Percentiles rank a stretch among this genome's conserved stretches.
Evolutionary conservation across 1,284 basidiomycete genomes (phyloP).

Genomic region (Lignosus rhinocerotis): DNA sequence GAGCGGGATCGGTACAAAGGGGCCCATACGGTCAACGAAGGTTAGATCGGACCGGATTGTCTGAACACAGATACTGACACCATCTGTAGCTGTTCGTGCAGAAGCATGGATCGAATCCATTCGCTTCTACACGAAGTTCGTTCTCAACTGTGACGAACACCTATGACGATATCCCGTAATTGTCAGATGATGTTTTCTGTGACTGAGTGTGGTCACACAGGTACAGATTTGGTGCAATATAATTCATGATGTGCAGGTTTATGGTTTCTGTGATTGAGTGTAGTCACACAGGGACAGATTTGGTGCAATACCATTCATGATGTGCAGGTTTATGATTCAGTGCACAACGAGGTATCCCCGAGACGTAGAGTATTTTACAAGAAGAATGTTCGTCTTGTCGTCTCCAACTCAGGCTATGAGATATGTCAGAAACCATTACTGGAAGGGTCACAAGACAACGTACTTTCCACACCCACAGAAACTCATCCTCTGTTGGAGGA

Average conservation of each 20-base stretch:
- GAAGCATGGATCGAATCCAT: conserved; percentile 26
- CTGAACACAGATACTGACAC: neutral
- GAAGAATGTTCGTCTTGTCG: conserved; percentile 79
- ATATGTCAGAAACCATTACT: conserved; percentile 1
- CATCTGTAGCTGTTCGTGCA: conserved; percentile 20
- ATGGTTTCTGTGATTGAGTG: neutral
- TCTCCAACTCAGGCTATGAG: conserved; percentile 73
- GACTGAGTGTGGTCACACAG: too few species aligned
- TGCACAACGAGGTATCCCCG: too few species aligned
- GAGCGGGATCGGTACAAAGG: conserved; percentile 21
- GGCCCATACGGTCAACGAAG: conserved; percentile 55
- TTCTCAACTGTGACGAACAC: conserved; percentile 30
- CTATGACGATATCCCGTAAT: too few species aligned
- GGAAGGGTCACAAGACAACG: conserved; percentile 24
- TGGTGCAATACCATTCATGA: too few species aligned
- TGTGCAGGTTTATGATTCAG: too few species aligned
- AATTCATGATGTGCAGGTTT: too few species aligned
- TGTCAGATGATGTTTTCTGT: too few species aligned
- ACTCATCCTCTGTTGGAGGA: conserved; percentile 69
- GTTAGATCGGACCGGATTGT: neutral
- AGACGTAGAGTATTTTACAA: conserved; percentile 43
- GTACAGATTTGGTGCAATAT: too few species aligned
- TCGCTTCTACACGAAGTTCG: conserved; percentile 30
- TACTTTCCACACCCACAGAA: conserved; percentile 83
- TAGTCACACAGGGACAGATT: neutral